Base-by-base conservation (phyloP, 2,329 filamentous ascomycete species). In the Fusarium euwallaceae region DNA sequence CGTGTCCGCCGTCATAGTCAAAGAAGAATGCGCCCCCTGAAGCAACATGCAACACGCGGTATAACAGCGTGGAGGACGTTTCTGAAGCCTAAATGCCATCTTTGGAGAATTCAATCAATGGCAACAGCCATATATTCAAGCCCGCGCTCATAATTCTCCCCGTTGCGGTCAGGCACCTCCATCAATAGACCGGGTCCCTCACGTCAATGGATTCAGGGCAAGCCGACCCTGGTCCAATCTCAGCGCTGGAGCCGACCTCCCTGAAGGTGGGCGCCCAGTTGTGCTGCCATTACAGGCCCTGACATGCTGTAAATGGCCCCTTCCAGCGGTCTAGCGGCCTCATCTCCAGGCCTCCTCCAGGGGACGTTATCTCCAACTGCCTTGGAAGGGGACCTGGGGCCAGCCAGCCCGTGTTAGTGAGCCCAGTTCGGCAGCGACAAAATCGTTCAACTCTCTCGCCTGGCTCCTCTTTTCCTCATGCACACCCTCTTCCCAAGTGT, bases 401-500 rank as follows among this genome's bases (percentile, higher is more conserved):
- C 60, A 63, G 67, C 67, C 59, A 66, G 66, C 66, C 72, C 62
- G 65, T 78, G 75, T 78, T 78, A 78, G 76, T 78, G 76, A 78
- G 70, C 61, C 76, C 78, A 77, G 66, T 72, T 72, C 72, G 72
- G 76, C 78, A 79, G 77, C 80, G 81, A 82, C 83, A 83, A 84
- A 84, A 83, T 84, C 82, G 78, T 81, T 81, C 79, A 79, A 82
- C 82, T 83, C 79, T 76, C 72, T 77, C 73, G 74, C 67, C 79
- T 78, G 77, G 79, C 81, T 84, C 83, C 83, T 85, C 83, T 84
- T 84, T 84, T 85, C 83, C 82, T 81, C 82, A 82, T 83, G 79
- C 83, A 84, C 83, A 83, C 81, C 80, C 81, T 82, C 80, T 78
- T 78, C 81, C 78, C 78, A 78, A 80, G 79, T 70, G 75, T 78